Conservation (phyloP, 805 yeast species). For the Saccharomycopsis babjevae region DNA sequence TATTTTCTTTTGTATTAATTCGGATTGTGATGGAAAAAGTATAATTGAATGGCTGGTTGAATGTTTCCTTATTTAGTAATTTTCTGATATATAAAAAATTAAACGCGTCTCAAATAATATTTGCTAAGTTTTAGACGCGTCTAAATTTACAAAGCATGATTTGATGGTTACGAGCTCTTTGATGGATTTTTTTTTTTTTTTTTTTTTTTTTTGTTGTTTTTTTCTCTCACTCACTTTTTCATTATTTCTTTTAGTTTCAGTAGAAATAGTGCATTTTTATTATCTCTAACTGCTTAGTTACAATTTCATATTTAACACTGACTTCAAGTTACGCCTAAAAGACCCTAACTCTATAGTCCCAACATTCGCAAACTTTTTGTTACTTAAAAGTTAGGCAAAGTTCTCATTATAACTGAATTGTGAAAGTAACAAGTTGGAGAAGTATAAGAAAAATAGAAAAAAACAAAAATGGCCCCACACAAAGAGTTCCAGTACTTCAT, state of each 20-base stretch:
- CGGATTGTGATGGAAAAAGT: background rate
- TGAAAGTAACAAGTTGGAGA: no score
- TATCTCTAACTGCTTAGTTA: no score
- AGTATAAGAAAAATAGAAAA: background rate
- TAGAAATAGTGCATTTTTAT: no score
- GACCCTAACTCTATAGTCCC: no score
- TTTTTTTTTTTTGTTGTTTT: background rate
- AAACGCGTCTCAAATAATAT: background rate
- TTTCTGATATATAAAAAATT: background rate
- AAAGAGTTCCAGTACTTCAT: conserved; percentile 29
- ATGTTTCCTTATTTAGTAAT: background rate
- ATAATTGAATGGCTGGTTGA: background rate
- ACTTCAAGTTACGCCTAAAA: no score
- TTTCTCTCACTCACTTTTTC: background rate
- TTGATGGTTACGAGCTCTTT: background rate
- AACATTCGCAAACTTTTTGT: no score
- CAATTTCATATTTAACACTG: no score
- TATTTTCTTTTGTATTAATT: no score
- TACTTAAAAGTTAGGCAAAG: no score
- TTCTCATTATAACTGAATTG: no score
- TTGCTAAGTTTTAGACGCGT: background rate
- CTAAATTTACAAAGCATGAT: background rate
- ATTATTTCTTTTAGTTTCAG: no score
- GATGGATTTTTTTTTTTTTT: background rate
- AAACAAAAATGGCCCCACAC: conserved; percentile 15